These are phyloP conservation scores for Ceratobasidium sp. DNA, from an alignment of 1,284 basidiomycete genomes.

Conservation along the genomic window DNA sequence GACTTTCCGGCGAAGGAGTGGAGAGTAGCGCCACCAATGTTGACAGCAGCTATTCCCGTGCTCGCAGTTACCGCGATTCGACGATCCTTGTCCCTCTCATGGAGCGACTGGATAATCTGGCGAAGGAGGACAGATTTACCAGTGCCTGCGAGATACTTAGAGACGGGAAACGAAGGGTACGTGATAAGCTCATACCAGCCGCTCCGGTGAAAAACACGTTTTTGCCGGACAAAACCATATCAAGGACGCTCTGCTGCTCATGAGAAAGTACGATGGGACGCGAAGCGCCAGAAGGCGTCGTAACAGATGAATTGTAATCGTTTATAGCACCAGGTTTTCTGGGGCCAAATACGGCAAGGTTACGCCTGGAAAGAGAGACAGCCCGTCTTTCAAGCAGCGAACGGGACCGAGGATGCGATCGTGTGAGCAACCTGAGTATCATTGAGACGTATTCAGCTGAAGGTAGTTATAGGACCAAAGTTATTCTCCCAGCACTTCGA, in stretches of 20 bases:
- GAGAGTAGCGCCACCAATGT: constrained; percentile 69
- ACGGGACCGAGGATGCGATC: background rate
- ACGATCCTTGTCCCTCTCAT: constrained; percentile 61
- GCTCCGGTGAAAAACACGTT: constrained; percentile 48
- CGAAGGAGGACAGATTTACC: constrained; percentile 70
- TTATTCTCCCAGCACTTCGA: too few species aligned
- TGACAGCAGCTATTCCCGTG: constrained; percentile 70
- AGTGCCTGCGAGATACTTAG: constrained; percentile 58
- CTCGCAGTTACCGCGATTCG: constrained; percentile 69
- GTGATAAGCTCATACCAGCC: constrained; percentile 54
- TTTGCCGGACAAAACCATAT: constrained; percentile 36
- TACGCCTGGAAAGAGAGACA: background rate
- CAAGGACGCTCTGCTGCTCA: constrained; percentile 45
- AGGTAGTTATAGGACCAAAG: too few species aligned
- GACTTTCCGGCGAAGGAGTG: constrained; percentile 66
- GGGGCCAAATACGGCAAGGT: background rate
- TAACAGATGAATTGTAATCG: background rate
- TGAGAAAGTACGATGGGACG: constrained; percentile 43
- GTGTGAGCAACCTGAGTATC: too few species aligned
- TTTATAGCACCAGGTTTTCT: background rate
- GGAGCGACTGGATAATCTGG: constrained; percentile 64
- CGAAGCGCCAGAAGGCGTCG: background rate
- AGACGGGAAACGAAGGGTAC: background rate
- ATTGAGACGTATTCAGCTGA: too few species aligned
- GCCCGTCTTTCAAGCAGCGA: background rate